Evolutionary conservation across 352 stramenopile genomes (phyloP).

Genomic region (Phytophthora uliginosa): DNA sequence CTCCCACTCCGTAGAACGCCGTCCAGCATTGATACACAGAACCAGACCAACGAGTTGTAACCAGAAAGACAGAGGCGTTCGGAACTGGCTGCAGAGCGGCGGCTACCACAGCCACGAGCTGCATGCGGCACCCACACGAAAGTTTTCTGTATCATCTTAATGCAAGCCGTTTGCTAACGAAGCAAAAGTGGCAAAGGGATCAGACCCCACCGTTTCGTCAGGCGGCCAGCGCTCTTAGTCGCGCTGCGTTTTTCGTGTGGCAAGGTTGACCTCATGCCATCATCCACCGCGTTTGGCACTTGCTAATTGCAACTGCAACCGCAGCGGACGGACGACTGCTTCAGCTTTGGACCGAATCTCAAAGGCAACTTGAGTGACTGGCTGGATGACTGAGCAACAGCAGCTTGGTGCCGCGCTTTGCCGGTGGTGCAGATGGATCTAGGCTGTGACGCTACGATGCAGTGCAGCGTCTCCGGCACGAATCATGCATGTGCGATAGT

Average conservation of each 20-base stretch:
- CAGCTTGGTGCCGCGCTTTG: conserved; percentile 1
- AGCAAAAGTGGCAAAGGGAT: not conserved
- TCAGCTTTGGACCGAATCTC: not conserved
- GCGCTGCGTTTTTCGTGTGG: not conserved
- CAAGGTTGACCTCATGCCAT: conserved; percentile 12
- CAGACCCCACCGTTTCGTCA: not conserved
- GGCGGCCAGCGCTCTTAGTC: conserved; percentile 13
- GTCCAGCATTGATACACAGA: not conserved
- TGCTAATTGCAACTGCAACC: conserved; percentile 2
- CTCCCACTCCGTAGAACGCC: conserved; percentile 22
- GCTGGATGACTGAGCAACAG: not conserved
- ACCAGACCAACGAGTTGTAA: conserved; percentile 7
- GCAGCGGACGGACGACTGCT: not conserved
- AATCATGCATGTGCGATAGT: conserved; percentile 12
- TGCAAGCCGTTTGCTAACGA: conserved; percentile 4
- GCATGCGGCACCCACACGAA: not conserved
- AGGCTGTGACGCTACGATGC: not conserved
- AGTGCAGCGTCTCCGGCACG: conserved; percentile 9
- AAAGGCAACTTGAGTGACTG: not conserved
- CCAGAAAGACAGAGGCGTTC: not conserved
- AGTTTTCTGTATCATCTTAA: conserved; percentile 10
- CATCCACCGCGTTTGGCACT: conserved; percentile 2
- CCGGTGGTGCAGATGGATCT: not conserved
- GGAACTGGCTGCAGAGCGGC: conserved; percentile 6
- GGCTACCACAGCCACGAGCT: not conserved